Evolutionary conservation across 179 eudicot genomes (phyloP).

Genomic region (Camellia oleifera): DNA sequence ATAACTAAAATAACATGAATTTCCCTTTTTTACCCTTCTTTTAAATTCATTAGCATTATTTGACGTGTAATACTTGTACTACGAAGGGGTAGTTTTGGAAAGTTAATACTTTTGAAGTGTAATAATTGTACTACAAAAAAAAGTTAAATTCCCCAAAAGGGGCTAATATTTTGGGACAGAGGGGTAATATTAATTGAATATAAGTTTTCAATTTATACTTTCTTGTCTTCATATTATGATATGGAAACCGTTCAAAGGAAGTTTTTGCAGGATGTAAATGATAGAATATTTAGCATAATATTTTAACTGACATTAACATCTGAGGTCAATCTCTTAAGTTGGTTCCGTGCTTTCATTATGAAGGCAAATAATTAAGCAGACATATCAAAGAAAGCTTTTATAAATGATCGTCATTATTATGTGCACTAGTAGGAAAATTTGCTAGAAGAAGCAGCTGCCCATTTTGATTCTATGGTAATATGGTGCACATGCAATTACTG

Average conservation of each 20-base stretch:
- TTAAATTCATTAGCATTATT: no score
- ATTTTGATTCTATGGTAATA: background rate
- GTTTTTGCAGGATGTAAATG: background rate
- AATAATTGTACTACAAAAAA: no score
- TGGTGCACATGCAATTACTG: no score
- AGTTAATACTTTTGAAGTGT: no score
- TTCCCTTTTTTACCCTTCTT: no score
- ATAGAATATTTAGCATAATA: background rate
- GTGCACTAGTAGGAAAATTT: background rate
- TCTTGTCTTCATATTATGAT: background rate
- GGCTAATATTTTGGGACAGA: no score
- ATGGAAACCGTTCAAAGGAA: background rate
- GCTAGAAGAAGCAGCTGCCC: background rate
- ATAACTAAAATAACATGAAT: no score
- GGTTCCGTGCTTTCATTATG: background rate
- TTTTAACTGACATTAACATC: background rate
- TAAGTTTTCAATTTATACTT: background rate
- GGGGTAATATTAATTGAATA: background rate
- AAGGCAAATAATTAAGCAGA: background rate
- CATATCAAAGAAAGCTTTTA: background rate
- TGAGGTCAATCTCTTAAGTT: background rate
- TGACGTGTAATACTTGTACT: no score
- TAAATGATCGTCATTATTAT: background rate
- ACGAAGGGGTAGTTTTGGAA: no score
- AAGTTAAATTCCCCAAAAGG: no score